Conservation (phyloP, 805 yeast genomes). For the Blastobotrys attinorum region DNA sequence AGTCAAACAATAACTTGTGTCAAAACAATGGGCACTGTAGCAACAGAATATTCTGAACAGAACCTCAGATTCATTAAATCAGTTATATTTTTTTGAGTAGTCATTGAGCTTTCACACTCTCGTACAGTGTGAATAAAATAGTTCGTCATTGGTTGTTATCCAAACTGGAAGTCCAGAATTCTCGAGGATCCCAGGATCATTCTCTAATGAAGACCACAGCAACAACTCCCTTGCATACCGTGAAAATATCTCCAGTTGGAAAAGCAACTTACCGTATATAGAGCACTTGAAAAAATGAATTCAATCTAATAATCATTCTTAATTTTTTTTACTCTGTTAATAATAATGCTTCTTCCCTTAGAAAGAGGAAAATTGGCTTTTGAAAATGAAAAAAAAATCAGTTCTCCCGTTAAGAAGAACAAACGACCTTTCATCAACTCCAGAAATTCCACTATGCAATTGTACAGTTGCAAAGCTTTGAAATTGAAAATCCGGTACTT, state of each 20-base stretch:
- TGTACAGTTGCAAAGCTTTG: constrained; percentile 18
- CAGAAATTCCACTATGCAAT: constrained; percentile 10
- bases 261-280: background rate
- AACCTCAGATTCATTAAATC: constrained; percentile 32
- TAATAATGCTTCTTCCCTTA: too few relatives aligned
- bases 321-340: background rate
- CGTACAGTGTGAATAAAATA: constrained; percentile 32
- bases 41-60: too few relatives aligned
- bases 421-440: constrained; percentile 20
- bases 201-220: too few relatives aligned
- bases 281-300: background rate
- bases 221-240: too few relatives aligned
- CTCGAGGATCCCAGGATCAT: too few relatives aligned
- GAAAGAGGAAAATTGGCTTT: background rate
- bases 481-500: constrained; percentile 10
- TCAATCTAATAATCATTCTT: background rate
- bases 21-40: too few relatives aligned
- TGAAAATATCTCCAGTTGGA: too few relatives aligned
- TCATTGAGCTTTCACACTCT: constrained; percentile 19
- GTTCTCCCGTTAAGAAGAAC: constrained; percentile 1
- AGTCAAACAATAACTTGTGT: background rate
- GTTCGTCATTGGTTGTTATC: constrained; percentile 23
- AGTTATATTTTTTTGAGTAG: constrained; percentile 24
- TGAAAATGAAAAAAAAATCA: background rate
- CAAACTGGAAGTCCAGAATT: background rate